Percentiles rank a stretch among this genome's conserved stretches.
Conservation (phyloP, 495 filamentous ascomycete species). For the Clohesyomyces aquaticus region DNA sequence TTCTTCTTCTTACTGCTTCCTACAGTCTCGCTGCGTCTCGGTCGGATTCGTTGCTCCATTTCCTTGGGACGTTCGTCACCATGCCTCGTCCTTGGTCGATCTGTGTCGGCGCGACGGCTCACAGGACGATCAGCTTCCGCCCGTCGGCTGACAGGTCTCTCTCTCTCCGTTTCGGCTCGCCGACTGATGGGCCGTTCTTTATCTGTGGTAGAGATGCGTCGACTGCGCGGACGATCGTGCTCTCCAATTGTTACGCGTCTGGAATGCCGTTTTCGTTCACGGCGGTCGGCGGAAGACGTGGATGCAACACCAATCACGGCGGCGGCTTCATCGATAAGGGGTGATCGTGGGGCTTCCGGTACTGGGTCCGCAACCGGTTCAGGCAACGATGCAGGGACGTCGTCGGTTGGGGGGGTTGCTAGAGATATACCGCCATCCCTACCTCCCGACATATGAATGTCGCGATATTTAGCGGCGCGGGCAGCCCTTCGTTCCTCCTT, state of each 20-base stretch:
- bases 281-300: slow-evolving; percentile 29
- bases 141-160: slow-evolving; percentile 20
- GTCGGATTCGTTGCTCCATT: slow-evolving; percentile 15
- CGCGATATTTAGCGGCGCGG: slow-evolving; percentile 21
- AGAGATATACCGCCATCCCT: slow-evolving; percentile 31
- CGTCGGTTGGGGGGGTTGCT: not conserved
- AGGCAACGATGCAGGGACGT: slow-evolving; percentile 8
- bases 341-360: slow-evolving; percentile 7
- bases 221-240: slow-evolving; percentile 17
- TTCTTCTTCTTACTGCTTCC: slow-evolving; percentile 30
- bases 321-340: slow-evolving; percentile 24
- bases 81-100: slow-evolving; percentile 23
- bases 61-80: slow-evolving; percentile 2
- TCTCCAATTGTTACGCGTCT: slow-evolving; percentile 22
- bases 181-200: slow-evolving; percentile 16
- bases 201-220: slow-evolving; percentile 8
- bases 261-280: slow-evolving; percentile 9
- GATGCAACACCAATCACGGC: slow-evolving; percentile 25
- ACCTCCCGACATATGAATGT: slow-evolving; percentile 30
- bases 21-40: slow-evolving; percentile 20
- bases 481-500: slow-evolving; percentile 35
- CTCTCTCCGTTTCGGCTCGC: slow-evolving; percentile 15
- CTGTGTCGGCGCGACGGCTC: slow-evolving; percentile 26
- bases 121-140: slow-evolving; percentile 27
- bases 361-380: slow-evolving; percentile 5